Evolutionary conservation across 345 rosid species (phyloP).

Genomic region (Melastoma malabathricum): DNA sequence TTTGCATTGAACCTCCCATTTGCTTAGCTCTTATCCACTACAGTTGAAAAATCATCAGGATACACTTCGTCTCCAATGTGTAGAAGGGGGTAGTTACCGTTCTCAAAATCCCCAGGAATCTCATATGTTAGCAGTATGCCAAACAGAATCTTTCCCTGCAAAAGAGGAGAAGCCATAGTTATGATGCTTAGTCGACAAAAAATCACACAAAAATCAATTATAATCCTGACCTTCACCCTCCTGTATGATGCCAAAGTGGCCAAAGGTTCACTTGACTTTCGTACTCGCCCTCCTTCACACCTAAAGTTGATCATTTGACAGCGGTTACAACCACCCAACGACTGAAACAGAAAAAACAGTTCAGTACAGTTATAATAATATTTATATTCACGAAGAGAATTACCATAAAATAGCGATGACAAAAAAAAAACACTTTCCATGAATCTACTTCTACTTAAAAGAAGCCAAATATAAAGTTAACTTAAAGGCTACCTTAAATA

Average conservation of each 20-base stretch:
- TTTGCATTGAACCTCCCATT: no score
- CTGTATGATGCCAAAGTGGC: constrained; percentile 76
- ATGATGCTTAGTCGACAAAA: background rate
- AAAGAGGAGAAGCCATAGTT: constrained; percentile 4
- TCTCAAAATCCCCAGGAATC: constrained; percentile 4
- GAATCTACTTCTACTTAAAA: no score
- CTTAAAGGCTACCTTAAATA: no score
- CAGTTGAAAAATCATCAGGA: constrained; percentile 13
- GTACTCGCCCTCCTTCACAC: constrained; percentile 41
- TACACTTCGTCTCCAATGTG: constrained; percentile 51
- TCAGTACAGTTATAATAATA: background rate
- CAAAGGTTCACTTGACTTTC: constrained; percentile 69
- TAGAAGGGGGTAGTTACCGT: constrained; percentile 27
- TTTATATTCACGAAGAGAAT: background rate
- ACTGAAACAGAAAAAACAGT: constrained; percentile 23
- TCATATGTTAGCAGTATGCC: constrained; percentile 53
- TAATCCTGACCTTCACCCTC: constrained; percentile 54
- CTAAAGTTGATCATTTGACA: constrained; percentile 71
- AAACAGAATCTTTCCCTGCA: constrained; percentile 84
- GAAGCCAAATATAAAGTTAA: no score
- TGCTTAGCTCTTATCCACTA: background rate
- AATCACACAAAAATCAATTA: background rate
- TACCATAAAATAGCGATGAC: background rate
- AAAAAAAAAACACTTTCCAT: no score
- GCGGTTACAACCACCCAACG: constrained; percentile 85